Evolutionary conservation across 305 asterid genomes (phyloP).

Genomic region (Solanum hybrid): DNA sequence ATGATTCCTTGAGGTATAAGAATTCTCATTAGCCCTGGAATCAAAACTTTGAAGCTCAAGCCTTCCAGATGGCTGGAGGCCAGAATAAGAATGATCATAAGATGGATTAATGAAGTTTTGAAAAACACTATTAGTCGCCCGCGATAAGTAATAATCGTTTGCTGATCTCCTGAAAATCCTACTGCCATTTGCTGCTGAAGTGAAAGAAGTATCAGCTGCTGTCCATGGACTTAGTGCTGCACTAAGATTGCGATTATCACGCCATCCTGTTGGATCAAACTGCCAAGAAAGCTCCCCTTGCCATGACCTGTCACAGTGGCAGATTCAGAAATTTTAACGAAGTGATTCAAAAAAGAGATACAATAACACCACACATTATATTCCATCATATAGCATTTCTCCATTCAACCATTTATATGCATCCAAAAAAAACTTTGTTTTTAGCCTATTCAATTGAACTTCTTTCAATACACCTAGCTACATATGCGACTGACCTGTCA

Average conservation of each 20-base stretch:
- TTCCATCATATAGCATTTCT: not conserved
- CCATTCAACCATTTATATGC: not conserved
- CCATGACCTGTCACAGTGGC: constrained; percentile 41
- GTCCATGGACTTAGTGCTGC: constrained; percentile 63
- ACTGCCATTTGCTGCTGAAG: constrained; percentile 22
- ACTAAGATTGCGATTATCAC: constrained; percentile 43
- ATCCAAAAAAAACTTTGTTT: not conserved
- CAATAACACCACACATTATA: not conserved
- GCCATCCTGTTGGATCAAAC: constrained; percentile 50
- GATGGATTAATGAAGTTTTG: constrained; percentile 19
- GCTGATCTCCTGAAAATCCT: constrained; percentile 50
- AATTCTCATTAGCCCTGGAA: constrained; percentile 20
- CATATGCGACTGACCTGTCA: constrained; percentile 18
- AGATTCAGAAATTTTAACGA: not conserved
- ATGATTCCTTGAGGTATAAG: constrained; percentile 14
- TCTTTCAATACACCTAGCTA: not conserved
- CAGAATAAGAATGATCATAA: constrained; percentile 27
- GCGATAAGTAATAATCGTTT: constrained; percentile 49
- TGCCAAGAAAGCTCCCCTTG: constrained; percentile 72
- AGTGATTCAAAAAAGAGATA: not conserved
- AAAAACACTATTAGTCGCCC: constrained; percentile 24
- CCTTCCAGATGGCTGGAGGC: constrained; percentile 31
- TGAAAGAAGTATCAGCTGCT: constrained; percentile 14
- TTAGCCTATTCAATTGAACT: not conserved
- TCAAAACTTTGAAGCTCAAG: constrained; percentile 58